A percentile compares a stretch with the other conserved stretches of the same genome.
These are phyloP conservation scores for Pistacia integerrima DNA, from an alignment of 345 rosid genomes.

Conservation along the genomic window DNA sequence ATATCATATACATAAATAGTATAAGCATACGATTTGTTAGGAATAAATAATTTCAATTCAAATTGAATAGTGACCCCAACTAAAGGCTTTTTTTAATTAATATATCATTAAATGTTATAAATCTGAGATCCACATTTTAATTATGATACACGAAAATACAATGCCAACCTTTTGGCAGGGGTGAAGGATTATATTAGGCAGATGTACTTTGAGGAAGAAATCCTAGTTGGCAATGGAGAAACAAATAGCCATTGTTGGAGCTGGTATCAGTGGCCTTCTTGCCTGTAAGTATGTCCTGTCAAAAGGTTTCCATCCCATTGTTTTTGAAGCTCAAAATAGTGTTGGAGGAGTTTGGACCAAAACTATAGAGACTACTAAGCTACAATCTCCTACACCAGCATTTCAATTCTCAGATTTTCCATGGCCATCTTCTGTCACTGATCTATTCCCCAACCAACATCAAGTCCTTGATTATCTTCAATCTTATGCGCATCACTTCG, in stretches of 20 bases:
- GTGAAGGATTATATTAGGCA: no score
- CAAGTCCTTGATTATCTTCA: conserved; percentile 37
- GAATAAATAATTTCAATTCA: no score
- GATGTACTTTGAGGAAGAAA: no score
- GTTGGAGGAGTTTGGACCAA: conserved; percentile 43
- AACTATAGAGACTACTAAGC: conserved; percentile 35
- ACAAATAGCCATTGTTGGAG: conserved; percentile 39
- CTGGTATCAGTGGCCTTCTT: conserved; percentile 43
- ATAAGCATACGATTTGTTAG: no score
- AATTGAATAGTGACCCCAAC: no score
- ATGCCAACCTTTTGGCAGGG: no score
- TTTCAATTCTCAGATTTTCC: conserved; percentile 51
- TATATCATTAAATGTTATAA: no score
- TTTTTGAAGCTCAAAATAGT: conserved; percentile 32
- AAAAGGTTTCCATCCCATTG: conserved; percentile 35
- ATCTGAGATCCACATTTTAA: no score
- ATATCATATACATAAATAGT: no score
- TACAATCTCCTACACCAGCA: conserved; percentile 30
- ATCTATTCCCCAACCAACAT: conserved; percentile 26
- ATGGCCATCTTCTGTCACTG: conserved; percentile 42
- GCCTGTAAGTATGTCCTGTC: conserved; percentile 43
- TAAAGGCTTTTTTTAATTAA: no score
- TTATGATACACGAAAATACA: no score
- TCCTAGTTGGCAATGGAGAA: background rate
- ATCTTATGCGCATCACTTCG: conserved; percentile 36